Percentiles rank a stretch among this genome's conserved stretches.
Evolutionary conservation across 441 rosid species (phyloP).

Genomic region (Breynia disticha): DNA sequence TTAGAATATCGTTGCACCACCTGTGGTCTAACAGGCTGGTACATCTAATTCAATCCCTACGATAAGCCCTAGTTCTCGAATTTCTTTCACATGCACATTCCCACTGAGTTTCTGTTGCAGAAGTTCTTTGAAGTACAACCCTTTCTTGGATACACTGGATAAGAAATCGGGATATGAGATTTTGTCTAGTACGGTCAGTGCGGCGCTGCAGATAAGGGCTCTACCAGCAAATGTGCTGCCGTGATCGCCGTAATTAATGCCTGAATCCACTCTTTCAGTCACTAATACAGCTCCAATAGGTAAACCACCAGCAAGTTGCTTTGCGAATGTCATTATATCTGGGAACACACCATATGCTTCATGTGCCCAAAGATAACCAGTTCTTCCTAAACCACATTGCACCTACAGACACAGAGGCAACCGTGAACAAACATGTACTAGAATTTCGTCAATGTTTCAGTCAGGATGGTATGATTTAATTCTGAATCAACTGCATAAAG

Average conservation of each 20-base stretch:
- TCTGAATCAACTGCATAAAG: no score
- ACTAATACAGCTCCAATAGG: constrained; percentile 69
- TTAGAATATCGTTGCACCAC: no score
- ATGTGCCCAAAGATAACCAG: constrained; percentile 74
- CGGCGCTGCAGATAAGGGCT: constrained; percentile 60
- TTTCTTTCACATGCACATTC: constrained; percentile 62
- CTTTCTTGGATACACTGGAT: constrained; percentile 53
- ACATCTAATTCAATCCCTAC: constrained; percentile 69
- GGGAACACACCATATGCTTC: constrained; percentile 59
- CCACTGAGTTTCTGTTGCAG: constrained; percentile 47
- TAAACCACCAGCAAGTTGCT: constrained; percentile 83
- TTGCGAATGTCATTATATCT: constrained; percentile 79
- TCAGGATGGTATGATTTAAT: no score
- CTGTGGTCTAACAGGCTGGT: no score
- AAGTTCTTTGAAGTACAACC: constrained; percentile 43
- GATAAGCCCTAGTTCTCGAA: constrained; percentile 74
- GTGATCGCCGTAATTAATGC: constrained; percentile 67
- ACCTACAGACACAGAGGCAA: constrained; percentile 25
- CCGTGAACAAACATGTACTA: background rate
- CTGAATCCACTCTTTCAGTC: constrained; percentile 61
- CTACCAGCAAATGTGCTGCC: constrained; percentile 86
- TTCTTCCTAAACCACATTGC: constrained; percentile 85
- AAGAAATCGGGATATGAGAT: constrained; percentile 58
- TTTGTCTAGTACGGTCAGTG: constrained; percentile 53
- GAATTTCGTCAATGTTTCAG: background rate